These are phyloP conservation scores for Annona squamosa DNA, from an alignment of 164 flowering plant species.

Conservation along the genomic window DNA sequence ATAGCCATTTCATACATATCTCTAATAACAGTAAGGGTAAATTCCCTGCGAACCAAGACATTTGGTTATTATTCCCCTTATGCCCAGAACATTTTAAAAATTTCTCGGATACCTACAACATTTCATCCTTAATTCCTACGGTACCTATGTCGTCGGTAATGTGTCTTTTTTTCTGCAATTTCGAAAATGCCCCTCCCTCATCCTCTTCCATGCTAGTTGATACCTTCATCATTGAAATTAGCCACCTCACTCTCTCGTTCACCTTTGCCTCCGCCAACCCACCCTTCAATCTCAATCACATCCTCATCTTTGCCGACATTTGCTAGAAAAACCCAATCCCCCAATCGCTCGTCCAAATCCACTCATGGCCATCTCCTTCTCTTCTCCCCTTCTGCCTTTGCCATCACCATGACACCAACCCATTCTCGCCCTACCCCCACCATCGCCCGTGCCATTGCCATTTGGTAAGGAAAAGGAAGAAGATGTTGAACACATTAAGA, in stretches of 20 bases:
- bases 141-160: too few relatives aligned
- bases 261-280: not conserved
- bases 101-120: too few relatives aligned
- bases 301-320: constrained; percentile 30
- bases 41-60: too few relatives aligned
- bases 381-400: not conserved
- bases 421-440: constrained; percentile 23
- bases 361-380: constrained; percentile 24
- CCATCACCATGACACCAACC: constrained; percentile 1
- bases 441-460: constrained; percentile 4
- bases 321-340: constrained; percentile 19
- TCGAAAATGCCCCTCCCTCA: too few relatives aligned
- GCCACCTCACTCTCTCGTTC: constrained; percentile 35
- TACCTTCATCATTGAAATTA: constrained; percentile 47
- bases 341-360: constrained; percentile 6
- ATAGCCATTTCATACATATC: too few relatives aligned
- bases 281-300: constrained; percentile 47
- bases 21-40: too few relatives aligned
- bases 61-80: too few relatives aligned
- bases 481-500: too few relatives aligned
- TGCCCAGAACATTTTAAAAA: too few relatives aligned
- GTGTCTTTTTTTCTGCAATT: too few relatives aligned
- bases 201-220: constrained; percentile 39
- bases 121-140: too few relatives aligned
- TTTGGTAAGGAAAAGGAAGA: too few relatives aligned